Evolutionary conservation across 75 land plant genomes (phyloP).

Genomic region (Adiantum capillusveneris): DNA sequence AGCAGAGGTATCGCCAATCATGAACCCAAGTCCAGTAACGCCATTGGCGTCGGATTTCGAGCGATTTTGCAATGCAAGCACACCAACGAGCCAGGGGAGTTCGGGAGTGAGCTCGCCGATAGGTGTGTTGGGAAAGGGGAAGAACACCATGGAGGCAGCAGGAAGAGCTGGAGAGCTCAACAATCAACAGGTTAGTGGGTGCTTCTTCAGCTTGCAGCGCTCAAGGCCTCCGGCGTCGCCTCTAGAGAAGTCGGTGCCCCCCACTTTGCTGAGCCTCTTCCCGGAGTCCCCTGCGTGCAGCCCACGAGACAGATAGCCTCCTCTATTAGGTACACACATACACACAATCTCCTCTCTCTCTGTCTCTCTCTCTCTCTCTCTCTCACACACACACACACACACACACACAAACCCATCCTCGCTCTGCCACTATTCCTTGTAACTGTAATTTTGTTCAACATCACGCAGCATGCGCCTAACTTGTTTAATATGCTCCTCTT

Average conservation of each 20-base stretch:
- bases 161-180: neutral
- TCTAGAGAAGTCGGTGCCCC: neutral
- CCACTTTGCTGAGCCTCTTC: neutral
- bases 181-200: neutral
- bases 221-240: neutral
- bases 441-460: too few relatives aligned
- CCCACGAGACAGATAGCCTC: neutral
- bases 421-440: too few relatives aligned
- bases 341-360: too few relatives aligned
- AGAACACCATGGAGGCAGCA: neutral
- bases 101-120: neutral
- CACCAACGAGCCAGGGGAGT: slow-evolving; percentile 4
- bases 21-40: slow-evolving; percentile 2
- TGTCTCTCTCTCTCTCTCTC: too few relatives aligned
- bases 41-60: slow-evolving; percentile 3
- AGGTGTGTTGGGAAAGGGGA: neutral
- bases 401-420: too few relatives aligned
- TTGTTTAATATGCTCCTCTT: too few relatives aligned
- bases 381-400: too few relatives aligned
- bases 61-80: neutral
- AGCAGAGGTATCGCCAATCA: neutral
- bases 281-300: slow-evolving; percentile 1
- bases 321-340: too few relatives aligned
- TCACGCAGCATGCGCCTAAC: too few relatives aligned
- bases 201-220: neutral